Evolutionary conservation across 2,329 filamentous ascomycete genomes (phyloP).

Genomic region (Daldinia eschscholtzii): DNA sequence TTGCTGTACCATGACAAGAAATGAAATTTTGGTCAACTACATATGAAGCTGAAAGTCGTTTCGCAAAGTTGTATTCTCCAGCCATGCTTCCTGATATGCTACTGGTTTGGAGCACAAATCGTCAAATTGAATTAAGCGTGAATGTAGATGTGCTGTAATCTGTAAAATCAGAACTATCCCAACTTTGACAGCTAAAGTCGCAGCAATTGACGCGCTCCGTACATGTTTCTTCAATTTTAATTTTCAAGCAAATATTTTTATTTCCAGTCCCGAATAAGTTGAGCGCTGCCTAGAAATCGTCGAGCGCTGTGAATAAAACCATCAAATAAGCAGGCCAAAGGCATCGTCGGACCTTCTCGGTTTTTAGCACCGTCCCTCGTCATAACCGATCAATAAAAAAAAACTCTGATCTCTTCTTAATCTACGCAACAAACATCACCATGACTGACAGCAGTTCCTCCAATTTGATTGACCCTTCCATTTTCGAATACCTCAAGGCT

Average conservation of each 20-base stretch:
- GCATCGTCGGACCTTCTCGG: neutral
- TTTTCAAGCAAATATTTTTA: neutral
- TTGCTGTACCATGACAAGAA: neutral
- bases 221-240: neutral
- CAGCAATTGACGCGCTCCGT: neutral
- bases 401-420: slow-evolving; percentile 15
- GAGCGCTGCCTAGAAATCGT: no score
- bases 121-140: neutral
- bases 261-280: neutral
- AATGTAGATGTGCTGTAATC: neutral
- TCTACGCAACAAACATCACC: slow-evolving; percentile 26
- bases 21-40: neutral
- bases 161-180: neutral
- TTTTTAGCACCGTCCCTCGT: slow-evolving; percentile 28
- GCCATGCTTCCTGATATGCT: neutral
- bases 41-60: neutral
- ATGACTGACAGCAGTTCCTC: slow-evolving; percentile 48
- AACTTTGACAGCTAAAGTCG: neutral
- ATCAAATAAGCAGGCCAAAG: neutral
- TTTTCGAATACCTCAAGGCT: slow-evolving; percentile 88
- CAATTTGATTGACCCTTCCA: slow-evolving; percentile 79
- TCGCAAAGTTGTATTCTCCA: neutral
- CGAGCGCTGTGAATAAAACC: no score
- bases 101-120: neutral
- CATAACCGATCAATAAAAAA: slow-evolving; percentile 7